A percentile compares a stretch with the other conserved stretches of the same genome.
Evolutionary conservation across 2,329 filamentous ascomycete species (phyloP).

Genomic region (Aphanocladium album): DNA sequence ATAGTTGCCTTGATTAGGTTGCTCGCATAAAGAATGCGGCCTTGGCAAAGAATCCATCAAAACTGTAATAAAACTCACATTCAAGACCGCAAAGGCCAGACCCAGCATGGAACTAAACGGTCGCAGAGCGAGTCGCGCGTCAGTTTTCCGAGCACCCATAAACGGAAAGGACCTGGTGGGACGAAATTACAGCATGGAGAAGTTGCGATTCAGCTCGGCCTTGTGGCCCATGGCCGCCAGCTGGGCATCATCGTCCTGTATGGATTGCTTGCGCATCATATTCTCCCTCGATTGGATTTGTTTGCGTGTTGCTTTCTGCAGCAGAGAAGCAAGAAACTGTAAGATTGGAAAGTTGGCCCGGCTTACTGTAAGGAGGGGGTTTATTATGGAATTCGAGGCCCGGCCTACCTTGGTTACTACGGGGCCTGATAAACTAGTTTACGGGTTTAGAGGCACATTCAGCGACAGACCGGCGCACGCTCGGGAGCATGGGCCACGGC

Average conservation of each 20-base stretch:
- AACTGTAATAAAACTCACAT: slow-evolving; percentile 21
- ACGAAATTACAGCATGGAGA: slow-evolving; percentile 20
- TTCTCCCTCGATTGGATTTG: not conserved
- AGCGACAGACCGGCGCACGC: not conserved
- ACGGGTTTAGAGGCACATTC: not conserved
- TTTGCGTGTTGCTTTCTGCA: not conserved
- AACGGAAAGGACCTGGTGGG: not conserved
- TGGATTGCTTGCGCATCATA: slow-evolving; percentile 16
- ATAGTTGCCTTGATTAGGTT: not conserved
- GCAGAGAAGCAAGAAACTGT: not conserved
- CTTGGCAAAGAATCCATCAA: not conserved
- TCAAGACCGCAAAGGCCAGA: slow-evolving; percentile 41
- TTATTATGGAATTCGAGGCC: not conserved
- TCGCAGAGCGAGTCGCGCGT: not conserved
- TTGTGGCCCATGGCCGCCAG: slow-evolving; percentile 22
- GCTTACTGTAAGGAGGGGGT: not conserved
- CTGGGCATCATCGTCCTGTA: slow-evolving; percentile 21
- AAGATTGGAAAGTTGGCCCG: not conserved
- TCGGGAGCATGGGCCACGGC: not conserved
- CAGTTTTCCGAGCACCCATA: not conserved
- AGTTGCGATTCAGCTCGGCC: slow-evolving; percentile 22
- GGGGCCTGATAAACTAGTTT: not conserved
- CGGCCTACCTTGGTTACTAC: not conserved
- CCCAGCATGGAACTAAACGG: slow-evolving; percentile 35
- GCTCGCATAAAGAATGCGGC: not conserved